Percentiles rank a stretch among this genome's conserved stretches.
These are phyloP conservation scores for Inga leiocalycina DNA, from an alignment of 306 rosid genomes.

Conservation along the genomic window DNA sequence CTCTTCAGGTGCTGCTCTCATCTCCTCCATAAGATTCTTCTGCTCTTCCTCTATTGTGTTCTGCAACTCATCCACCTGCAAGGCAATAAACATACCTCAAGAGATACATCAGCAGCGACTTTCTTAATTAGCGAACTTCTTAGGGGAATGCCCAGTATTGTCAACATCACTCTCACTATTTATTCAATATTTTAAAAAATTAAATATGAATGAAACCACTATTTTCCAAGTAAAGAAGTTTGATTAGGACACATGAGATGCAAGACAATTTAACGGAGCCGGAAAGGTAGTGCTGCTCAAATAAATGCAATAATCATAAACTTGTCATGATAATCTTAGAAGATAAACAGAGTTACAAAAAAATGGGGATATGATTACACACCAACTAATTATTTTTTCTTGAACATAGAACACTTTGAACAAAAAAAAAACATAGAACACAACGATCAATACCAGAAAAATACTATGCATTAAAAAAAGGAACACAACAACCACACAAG, in stretches of 20 bases:
- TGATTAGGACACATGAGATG: neutral
- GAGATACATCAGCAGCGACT: constrained; percentile 1
- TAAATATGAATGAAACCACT: neutral
- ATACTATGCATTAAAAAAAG: neutral
- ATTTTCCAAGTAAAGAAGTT: neutral
- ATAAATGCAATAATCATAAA: neutral
- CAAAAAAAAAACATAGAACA: neutral
- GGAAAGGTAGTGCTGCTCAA: neutral
- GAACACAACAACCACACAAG: constrained; percentile 2
- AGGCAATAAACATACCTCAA: neutral
- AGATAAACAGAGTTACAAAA: neutral
- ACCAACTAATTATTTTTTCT: neutral
- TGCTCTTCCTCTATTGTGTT: constrained; percentile 89
- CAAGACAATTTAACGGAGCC: neutral
- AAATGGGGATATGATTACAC: neutral
- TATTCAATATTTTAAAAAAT: neutral
- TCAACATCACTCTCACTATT: neutral
- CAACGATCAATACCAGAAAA: neutral
- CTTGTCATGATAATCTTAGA: neutral
- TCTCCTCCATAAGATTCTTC: constrained; percentile 61
- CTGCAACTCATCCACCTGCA: constrained; percentile 92
- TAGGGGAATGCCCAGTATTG: neutral
- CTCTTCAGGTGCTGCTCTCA: constrained; percentile 52
- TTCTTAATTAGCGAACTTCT: constrained; percentile 1
- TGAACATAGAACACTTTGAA: neutral